These are phyloP conservation scores for Scytalidium lignicola DNA, from an alignment of 2,329 filamentous ascomycete genomes.

Conservation along the genomic window DNA sequence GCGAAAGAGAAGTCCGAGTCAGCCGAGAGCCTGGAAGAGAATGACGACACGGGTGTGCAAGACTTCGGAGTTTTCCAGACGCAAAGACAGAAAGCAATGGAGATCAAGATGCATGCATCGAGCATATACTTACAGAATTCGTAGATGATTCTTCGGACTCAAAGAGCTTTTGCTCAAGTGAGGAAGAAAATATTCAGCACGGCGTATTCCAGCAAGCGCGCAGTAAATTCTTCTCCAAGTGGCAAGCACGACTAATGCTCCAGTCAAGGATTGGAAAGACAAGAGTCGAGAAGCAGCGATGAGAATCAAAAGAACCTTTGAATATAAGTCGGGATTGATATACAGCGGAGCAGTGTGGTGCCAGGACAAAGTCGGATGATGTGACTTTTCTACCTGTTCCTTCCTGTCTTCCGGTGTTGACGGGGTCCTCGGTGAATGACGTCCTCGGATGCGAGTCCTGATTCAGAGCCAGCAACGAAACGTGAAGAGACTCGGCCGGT, in stretches of 20 bases:
- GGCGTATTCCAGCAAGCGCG: slow-evolving; percentile 27
- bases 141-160: not conserved
- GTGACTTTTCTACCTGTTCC: slow-evolving; percentile 24
- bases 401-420: slow-evolving; percentile 11
- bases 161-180: not conserved
- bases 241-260: slow-evolving; percentile 11
- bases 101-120: not conserved
- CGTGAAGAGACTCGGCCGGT: not conserved
- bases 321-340: too few relatives aligned
- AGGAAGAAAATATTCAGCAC: slow-evolving; percentile 14
- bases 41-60: not conserved
- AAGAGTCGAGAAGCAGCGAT: slow-evolving; percentile 6
- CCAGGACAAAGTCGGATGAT: slow-evolving; percentile 21
- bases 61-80: not conserved
- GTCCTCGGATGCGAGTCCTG: slow-evolving; percentile 1
- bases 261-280: slow-evolving; percentile 3
- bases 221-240: slow-evolving; percentile 6
- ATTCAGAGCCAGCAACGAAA: not conserved
- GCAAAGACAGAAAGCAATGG: not conserved
- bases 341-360: slow-evolving; percentile 8
- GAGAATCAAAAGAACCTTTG: not conserved
- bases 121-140: not conserved
- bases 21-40: not conserved
- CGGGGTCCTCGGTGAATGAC: slow-evolving; percentile 2
- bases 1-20: not conserved